phyloP scores from a whole-genome alignment of 2,329 filamentous ascomycete genomes.

The Penicillium freii region DNA sequence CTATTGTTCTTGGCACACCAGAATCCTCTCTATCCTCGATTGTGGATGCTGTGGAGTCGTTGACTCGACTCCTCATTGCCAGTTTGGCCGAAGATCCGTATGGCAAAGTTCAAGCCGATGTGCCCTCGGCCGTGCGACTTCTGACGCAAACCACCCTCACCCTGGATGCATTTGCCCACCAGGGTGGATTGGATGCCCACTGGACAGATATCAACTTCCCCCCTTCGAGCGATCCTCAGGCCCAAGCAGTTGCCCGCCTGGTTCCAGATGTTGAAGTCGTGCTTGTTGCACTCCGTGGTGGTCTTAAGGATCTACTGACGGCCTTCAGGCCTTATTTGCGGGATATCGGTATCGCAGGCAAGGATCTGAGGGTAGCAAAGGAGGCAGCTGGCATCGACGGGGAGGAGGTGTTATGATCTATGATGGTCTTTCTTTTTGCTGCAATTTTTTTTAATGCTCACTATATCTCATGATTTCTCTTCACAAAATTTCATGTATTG shows the following conservation, averaged over 20 bases:
- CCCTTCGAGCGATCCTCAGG: conserved; percentile 35
- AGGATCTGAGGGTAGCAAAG: conserved; percentile 71
- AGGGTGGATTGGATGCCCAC: conserved; percentile 54
- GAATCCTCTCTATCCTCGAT: conserved; percentile 68
- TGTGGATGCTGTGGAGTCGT: conserved; percentile 67
- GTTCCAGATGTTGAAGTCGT: conserved; percentile 69
- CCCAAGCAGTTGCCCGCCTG: conserved; percentile 37
- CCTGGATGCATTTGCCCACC: conserved; percentile 64
- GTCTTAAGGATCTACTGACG: conserved; percentile 63
- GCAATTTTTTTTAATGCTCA: conserved; percentile 3
- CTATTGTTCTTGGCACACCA: conserved; percentile 70
- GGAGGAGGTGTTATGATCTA: conserved; percentile 23
- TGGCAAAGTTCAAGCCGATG: conserved; percentile 80
- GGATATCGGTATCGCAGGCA: conserved; percentile 66
- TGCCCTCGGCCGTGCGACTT: conserved; percentile 70
- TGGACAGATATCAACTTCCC: conserved; percentile 72
- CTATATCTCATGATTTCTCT: conserved; percentile 13
- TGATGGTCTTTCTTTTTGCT: conserved; percentile 3
- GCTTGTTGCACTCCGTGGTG: conserved; percentile 61
- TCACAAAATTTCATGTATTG: conserved; percentile 16
- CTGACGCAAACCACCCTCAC: conserved; percentile 68
- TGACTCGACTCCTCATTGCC: conserved; percentile 67
- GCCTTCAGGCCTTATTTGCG: conserved; percentile 73
- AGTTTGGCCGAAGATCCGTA: conserved; percentile 78
- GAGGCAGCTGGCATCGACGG: conserved; percentile 52